phyloP scores from a whole-genome alignment of 129 eudicot species.

The Pulicaria dysenterica region DNA sequence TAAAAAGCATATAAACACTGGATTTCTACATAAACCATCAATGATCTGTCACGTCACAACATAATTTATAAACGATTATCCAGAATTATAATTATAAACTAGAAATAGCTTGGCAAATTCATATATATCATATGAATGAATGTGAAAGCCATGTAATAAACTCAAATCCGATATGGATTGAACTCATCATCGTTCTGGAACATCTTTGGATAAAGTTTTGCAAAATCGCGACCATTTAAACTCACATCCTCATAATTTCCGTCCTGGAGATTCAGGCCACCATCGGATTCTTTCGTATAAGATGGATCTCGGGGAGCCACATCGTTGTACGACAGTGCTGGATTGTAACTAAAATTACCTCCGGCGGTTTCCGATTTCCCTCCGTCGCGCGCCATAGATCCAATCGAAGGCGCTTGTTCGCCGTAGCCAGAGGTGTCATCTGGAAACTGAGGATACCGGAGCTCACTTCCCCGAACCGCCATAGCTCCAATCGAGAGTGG shows the following conservation, averaged over 20 bases:
- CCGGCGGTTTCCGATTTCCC: neutral
- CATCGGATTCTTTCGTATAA: neutral
- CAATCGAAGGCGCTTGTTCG: conserved; percentile 11
- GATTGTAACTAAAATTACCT: neutral
- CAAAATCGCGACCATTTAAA: neutral
- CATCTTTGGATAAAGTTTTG: neutral
- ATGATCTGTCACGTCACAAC: no score
- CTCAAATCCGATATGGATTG: neutral
- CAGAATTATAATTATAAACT: no score
- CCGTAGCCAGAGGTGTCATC: neutral
- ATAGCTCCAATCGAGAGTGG: neutral
- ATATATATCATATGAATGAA: no score
- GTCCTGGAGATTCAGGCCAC: neutral
- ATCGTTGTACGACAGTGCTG: neutral
- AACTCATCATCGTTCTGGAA: neutral
- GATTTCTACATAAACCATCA: no score
- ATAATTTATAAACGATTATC: no score
- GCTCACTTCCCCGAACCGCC: neutral
- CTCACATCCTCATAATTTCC: neutral
- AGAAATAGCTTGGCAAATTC: no score
- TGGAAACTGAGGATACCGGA: neutral
- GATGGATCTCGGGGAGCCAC: neutral
- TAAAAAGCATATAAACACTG: no score
- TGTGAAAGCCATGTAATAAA: neutral
- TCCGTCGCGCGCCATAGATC: neutral